phyloP scores from a whole-genome alignment of 2,329 filamentous ascomycete species.

The Lachnellula hyalina region DNA sequence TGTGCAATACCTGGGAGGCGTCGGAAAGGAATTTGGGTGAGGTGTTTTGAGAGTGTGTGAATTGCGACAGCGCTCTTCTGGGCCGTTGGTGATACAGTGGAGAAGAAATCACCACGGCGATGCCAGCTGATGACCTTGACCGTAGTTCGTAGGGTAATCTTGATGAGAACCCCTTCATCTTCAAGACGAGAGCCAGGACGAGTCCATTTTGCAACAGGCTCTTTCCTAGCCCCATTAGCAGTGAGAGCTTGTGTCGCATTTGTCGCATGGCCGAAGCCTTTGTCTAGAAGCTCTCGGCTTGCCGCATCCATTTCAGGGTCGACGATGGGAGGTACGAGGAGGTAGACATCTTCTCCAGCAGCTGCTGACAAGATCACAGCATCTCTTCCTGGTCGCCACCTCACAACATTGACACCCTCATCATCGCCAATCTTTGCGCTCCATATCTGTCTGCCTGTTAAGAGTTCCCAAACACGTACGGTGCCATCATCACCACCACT shows the following conservation, averaged over 20 bases:
- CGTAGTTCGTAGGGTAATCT: slow-evolving; percentile 70
- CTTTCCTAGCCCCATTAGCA: slow-evolving; percentile 58
- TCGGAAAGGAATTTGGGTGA: slow-evolving; percentile 91
- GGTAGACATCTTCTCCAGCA: slow-evolving; percentile 77
- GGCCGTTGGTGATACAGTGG: slow-evolving; percentile 79
- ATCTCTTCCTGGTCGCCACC: slow-evolving; percentile 83
- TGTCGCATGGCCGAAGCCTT: slow-evolving; percentile 90
- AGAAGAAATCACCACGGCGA: slow-evolving; percentile 87
- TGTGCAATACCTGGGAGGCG: slow-evolving; percentile 69
- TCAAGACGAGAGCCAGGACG: slow-evolving; percentile 70
- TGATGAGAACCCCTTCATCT: slow-evolving; percentile 72
- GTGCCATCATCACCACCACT: slow-evolving; percentile 93
- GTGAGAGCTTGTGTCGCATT: slow-evolving; percentile 51
- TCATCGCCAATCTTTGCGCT: slow-evolving; percentile 72
- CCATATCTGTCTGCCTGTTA: slow-evolving; percentile 85
- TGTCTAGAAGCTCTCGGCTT: slow-evolving; percentile 73
- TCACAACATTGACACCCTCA: slow-evolving; percentile 75
- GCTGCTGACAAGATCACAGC: slow-evolving; percentile 77
- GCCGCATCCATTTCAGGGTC: slow-evolving; percentile 68
- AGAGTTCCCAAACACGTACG: slow-evolving; percentile 82
- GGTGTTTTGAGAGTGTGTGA: slow-evolving; percentile 90
- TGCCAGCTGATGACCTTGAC: slow-evolving; percentile 94
- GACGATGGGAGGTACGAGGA: slow-evolving; percentile 70
- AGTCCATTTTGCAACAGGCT: slow-evolving; percentile 74
- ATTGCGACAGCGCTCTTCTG: slow-evolving; percentile 81